These are phyloP conservation scores for Apophysomyces elegans DNA, from an alignment of 371 early-diverging fungal genomes.

Conservation along the genomic window DNA sequence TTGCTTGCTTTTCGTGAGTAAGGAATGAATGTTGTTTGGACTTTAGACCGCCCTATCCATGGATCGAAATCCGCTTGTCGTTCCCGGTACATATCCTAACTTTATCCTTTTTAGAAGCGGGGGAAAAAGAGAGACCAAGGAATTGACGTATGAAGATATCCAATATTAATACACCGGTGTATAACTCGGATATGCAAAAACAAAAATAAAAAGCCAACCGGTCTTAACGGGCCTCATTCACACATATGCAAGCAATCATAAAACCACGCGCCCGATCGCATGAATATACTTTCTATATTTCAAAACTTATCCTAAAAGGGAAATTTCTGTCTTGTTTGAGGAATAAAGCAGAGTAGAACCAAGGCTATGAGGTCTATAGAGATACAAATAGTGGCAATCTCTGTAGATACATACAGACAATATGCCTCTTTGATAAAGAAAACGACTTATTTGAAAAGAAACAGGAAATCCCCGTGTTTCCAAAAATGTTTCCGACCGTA, in stretches of 20 bases:
- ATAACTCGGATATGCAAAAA: constrained; percentile 6
- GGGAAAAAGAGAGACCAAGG: not conserved
- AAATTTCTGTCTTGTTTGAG: not conserved
- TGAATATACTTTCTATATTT: not conserved
- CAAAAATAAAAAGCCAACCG: not conserved
- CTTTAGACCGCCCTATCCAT: constrained; percentile 2
- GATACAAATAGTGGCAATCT: no score
- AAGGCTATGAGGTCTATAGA: no score
- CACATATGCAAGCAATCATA: constrained; percentile 6
- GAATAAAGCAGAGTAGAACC: not conserved
- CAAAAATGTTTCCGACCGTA: not conserved
- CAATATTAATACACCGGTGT: constrained; percentile 3
- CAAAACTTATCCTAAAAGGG: not conserved
- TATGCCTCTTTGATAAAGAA: not conserved
- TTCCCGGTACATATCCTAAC: constrained; percentile 7
- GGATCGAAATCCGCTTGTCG: not conserved
- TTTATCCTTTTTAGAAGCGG: not conserved
- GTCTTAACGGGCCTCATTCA: not conserved
- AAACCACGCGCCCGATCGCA: not conserved
- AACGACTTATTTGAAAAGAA: no score
- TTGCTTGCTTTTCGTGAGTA: not conserved
- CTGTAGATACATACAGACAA: not conserved
- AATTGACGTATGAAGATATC: not conserved
- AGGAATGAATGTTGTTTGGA: constrained; percentile 3
- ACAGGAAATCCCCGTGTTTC: not conserved